A percentile compares a stretch with the other conserved stretches of the same genome.
These are phyloP conservation scores for Giardia muris DNA, from an alignment of 208 protist species.

Conservation along the genomic window DNA sequence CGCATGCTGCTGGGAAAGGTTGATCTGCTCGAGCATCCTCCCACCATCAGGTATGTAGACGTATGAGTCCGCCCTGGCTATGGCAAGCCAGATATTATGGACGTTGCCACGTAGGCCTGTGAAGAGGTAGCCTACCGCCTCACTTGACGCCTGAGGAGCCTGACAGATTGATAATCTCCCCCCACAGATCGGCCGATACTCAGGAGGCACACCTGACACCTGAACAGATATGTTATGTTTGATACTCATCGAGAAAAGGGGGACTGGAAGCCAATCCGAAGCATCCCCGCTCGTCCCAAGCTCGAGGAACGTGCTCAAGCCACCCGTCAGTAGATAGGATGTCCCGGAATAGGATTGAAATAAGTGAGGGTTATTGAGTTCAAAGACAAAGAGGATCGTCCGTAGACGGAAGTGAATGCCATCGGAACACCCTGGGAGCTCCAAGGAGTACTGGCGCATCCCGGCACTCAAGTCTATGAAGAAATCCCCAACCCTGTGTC, in stretches of 20 bases:
- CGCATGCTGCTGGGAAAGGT: not conserved
- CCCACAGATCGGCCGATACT: conserved; percentile 1
- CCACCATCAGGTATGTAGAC: not conserved
- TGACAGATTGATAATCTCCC: not conserved
- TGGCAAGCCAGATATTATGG: not conserved
- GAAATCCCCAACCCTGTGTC: not conserved
- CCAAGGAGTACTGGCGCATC: not conserved
- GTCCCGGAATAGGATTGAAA: not conserved
- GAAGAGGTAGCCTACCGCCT: not conserved
- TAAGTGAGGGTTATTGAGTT: not conserved
- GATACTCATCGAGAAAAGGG: not conserved
- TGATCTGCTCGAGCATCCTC: not conserved
- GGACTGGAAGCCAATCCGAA: not conserved
- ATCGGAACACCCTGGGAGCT: not conserved
- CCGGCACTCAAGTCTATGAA: not conserved
- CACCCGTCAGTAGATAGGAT: not conserved
- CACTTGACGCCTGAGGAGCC: not conserved
- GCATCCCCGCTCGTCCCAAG: not conserved
- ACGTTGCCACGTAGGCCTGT: not conserved
- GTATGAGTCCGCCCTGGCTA: not conserved
- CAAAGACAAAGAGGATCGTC: not conserved
- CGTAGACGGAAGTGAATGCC: not conserved
- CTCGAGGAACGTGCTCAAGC: not conserved
- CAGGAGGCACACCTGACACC: not conserved
- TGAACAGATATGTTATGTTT: not conserved